phyloP scores from a whole-genome alignment of 2,329 filamentous ascomycete genomes.

The Alternaria ventricosa region DNA sequence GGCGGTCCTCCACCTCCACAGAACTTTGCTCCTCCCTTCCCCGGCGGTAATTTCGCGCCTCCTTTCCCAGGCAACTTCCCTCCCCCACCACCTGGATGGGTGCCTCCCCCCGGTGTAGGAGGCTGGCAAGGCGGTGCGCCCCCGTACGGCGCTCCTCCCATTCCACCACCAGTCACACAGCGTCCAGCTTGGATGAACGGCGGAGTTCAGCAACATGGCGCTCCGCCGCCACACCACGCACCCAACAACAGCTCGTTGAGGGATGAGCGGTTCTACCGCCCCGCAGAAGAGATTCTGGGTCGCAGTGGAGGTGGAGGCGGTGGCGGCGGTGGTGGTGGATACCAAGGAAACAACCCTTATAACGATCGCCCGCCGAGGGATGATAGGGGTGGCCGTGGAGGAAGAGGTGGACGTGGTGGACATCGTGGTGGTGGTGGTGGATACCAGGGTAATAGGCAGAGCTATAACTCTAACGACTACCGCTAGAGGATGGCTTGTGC shows the following conservation, averaged over 20 bases:
- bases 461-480: conserved; percentile 27
- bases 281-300: conserved; percentile 32
- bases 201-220: conserved; percentile 22
- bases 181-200: conserved; percentile 30
- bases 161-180: conserved; percentile 17
- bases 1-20: conserved; percentile 9
- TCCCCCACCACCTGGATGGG: conserved; percentile 41
- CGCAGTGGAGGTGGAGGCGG: conserved; percentile 29
- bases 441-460: conserved; percentile 18
- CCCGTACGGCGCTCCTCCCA: conserved; percentile 24
- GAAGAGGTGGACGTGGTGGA: conserved; percentile 36
- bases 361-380: conserved; percentile 26
- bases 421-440: conserved; percentile 24
- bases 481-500: neutral
- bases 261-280: conserved; percentile 34
- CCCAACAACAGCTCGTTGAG: conserved; percentile 29
- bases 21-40: conserved; percentile 27
- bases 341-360: conserved; percentile 30
- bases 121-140: conserved; percentile 20
- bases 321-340: conserved; percentile 14
- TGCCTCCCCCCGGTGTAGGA: conserved; percentile 24
- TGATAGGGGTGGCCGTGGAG: conserved; percentile 21
- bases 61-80: conserved; percentile 36
- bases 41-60: conserved; percentile 33
- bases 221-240: conserved; percentile 27